Evolutionary conservation across 805 yeast species (phyloP).

Genomic region (Wickerhamomyces chaumierensis): DNA sequence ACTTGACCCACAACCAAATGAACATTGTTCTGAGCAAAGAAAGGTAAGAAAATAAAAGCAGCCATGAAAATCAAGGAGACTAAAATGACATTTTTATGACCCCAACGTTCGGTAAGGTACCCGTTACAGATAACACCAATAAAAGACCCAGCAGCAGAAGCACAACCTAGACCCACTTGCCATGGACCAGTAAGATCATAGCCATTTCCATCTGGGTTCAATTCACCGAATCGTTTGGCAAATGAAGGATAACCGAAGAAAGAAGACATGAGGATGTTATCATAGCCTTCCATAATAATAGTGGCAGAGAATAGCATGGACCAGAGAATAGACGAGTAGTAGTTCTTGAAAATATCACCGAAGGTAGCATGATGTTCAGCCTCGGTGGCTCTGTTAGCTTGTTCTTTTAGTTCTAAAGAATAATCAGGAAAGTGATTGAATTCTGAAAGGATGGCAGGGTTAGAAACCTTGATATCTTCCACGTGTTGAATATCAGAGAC

Average conservation of each 20-base stretch:
- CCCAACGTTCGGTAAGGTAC: slow-evolving; percentile 23
- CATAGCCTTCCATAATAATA: slow-evolving; percentile 18
- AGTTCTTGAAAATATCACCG: too few relatives aligned
- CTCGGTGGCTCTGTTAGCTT: too few relatives aligned
- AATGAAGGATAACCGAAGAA: slow-evolving; percentile 17
- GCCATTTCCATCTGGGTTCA: slow-evolving; percentile 17
- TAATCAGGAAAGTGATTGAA: too few relatives aligned
- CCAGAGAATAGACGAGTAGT: slow-evolving; percentile 12
- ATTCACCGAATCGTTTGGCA: slow-evolving; percentile 13
- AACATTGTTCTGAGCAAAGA: slow-evolving; percentile 26
- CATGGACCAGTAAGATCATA: slow-evolving; percentile 29
- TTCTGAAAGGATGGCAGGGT: too few relatives aligned
- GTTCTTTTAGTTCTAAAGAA: too few relatives aligned
- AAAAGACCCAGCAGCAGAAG: slow-evolving; percentile 21
- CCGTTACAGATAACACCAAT: slow-evolving; percentile 20
- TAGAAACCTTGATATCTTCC: too few relatives aligned
- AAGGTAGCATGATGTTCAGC: too few relatives aligned
- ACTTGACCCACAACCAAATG: slow-evolving; percentile 30
- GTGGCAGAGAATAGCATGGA: slow-evolving; percentile 10
- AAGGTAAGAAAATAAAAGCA: slow-evolving; percentile 29
- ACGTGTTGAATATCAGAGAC: too few relatives aligned
- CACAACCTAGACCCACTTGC: slow-evolving; percentile 31
- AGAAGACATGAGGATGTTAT: slow-evolving; percentile 10
- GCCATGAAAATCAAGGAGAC: slow-evolving; percentile 20
- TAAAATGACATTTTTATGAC: slow-evolving; percentile 25